These are phyloP conservation scores for Oldenlandia corymbosa DNA, from an alignment of 257 asterid genomes.

Conservation along the genomic window DNA sequence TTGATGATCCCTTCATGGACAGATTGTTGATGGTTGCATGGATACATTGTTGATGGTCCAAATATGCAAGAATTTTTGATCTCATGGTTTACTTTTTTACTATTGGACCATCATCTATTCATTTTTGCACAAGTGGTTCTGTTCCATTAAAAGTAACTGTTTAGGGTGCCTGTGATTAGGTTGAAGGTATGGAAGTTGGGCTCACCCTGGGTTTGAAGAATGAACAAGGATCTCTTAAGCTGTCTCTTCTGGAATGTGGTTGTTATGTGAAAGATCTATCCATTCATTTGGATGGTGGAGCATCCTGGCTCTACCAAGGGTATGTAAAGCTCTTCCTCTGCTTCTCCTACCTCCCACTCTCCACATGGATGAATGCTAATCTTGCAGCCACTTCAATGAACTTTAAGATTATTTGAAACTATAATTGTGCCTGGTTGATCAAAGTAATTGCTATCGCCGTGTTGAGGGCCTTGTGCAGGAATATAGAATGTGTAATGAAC, in stretches of 20 bases:
- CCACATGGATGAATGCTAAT: neutral
- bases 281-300: slow-evolving; percentile 86
- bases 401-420: neutral
- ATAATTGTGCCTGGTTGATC: neutral
- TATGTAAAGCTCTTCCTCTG: slow-evolving; percentile 21
- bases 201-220: slow-evolving; percentile 54
- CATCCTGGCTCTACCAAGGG: slow-evolving; percentile 99
- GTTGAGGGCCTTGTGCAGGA: neutral
- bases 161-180: slow-evolving; percentile 41
- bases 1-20: too few species aligned
- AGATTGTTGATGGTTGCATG: too few species aligned
- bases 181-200: slow-evolving; percentile 77
- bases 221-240: slow-evolving; percentile 58
- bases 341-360: neutral
- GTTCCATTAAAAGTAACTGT: slow-evolving; percentile 12
- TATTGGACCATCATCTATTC: slow-evolving; percentile 5
- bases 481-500: neutral
- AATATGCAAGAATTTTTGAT: too few species aligned
- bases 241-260: slow-evolving; percentile 72
- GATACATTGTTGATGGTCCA: too few species aligned
- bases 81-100: neutral
- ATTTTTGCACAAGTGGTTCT: neutral
- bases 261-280: slow-evolving; percentile 64
- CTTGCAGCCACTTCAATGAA: neutral
- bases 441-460: neutral